Evolutionary conservation across 495 filamentous ascomycete species (phyloP), one percentile per base, ranked within the genome.

Genomic region (Daldinia concentrica): DNA sequence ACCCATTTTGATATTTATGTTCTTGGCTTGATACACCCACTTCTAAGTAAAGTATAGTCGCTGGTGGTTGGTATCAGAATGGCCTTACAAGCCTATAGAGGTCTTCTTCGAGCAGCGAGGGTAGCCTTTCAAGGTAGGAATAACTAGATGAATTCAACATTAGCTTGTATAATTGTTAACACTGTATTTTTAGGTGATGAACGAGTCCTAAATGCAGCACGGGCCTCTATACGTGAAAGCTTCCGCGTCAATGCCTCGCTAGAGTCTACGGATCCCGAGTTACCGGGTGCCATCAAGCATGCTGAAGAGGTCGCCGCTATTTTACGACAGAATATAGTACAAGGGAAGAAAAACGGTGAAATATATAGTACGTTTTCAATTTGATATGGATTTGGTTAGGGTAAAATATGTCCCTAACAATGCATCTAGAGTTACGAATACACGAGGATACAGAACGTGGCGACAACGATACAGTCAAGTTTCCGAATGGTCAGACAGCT

Each of bases 371-470:
- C 62, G 90, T 82, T 55, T 37, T 45, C 19, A 27, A 36, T 29
- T 27, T 29, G 9, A 22, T 37, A 39, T 36, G n/a, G 39, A 36
- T 9, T 4, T 3, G 6, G 6, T 15, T 6, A n/a, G 19, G 39
- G 37, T 27, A 41, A 27, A 7, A 43, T 29, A 60, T 6, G 26
- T 50, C 1, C 51, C 66, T 58, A 29, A 73, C 29, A 29, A 32
- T 8, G 1, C 52, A 17, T 59, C 15, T 70, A 96, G 94, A 92
- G 78, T 83, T 99, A 58, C 84, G 88, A 15, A 97, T 99, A 74
- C 95, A 97, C 78, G 87, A 96, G 55, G 83, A 94, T 62, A 99
- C 92, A 50, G 95, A 98, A 79, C 85, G 92, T 36, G 93, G 94
- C 30, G 92, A 97, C 82, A 99, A 99, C 74, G 92, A 96, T 61